These are phyloP conservation scores for Ustilago loliicola DNA, from an alignment of 1,284 basidiomycete species.

Conservation along the genomic window DNA sequence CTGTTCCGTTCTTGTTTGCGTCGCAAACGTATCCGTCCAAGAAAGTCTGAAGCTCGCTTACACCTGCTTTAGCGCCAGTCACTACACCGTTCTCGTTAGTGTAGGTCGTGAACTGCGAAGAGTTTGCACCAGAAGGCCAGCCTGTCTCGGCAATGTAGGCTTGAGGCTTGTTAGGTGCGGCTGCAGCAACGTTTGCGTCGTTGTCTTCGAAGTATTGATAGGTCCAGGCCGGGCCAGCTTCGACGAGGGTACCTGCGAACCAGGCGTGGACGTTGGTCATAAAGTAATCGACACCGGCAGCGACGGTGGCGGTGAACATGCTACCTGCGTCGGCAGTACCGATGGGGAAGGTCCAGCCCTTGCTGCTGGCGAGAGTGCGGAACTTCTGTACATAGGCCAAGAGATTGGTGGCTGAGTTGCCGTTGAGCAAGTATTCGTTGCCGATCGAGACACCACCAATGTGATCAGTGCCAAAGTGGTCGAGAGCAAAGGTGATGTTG, in stretches of 20 bases:
- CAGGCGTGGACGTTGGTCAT: slow-evolving; percentile 53
- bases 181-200: slow-evolving; percentile 27
- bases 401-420: slow-evolving; percentile 31
- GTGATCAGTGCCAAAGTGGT: slow-evolving; percentile 41
- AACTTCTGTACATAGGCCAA: slow-evolving; percentile 38
- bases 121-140: slow-evolving; percentile 44
- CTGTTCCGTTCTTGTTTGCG: slow-evolving; percentile 41
- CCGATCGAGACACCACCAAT: slow-evolving; percentile 46
- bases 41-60: slow-evolving; percentile 42
- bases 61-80: slow-evolving; percentile 34
- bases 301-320: slow-evolving; percentile 40
- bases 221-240: slow-evolving; percentile 41
- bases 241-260: slow-evolving; percentile 44
- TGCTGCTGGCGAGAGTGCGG: slow-evolving; percentile 27
- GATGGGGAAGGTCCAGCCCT: slow-evolving; percentile 35
- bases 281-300: slow-evolving; percentile 45
- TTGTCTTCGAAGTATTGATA: slow-evolving; percentile 42
- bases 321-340: slow-evolving; percentile 48
- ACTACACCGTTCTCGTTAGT: slow-evolving; percentile 32
- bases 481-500: slow-evolving; percentile 43
- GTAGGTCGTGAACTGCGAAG: slow-evolving; percentile 27
- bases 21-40: slow-evolving; percentile 41
- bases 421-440: slow-evolving; percentile 48
- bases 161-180: slow-evolving; percentile 34
- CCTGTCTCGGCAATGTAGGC: slow-evolving; percentile 51